These are phyloP conservation scores for Daldinia decipiens DNA, from an alignment of 495 filamentous ascomycete species.

Conservation along the genomic window DNA sequence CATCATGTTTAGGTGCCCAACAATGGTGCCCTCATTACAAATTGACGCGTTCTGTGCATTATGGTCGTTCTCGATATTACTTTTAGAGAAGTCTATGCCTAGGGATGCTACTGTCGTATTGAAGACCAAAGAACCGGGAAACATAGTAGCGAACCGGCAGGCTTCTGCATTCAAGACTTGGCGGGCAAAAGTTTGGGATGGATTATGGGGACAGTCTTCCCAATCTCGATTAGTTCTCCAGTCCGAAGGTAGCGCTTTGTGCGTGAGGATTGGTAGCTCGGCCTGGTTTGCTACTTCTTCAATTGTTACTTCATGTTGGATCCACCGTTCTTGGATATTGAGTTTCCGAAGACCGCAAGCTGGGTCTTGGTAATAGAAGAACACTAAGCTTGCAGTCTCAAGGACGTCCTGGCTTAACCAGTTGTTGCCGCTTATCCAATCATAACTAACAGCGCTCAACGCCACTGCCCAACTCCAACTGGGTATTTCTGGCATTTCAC, in stretches of 20 bases:
- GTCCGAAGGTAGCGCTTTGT: background rate
- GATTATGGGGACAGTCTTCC: background rate
- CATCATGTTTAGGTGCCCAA: background rate
- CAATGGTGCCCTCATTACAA: background rate
- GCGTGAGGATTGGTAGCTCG: background rate
- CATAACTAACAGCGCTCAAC: background rate
- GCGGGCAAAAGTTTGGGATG: background rate
- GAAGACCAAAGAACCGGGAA: background rate
- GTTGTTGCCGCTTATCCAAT: background rate
- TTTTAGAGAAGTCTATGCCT: background rate
- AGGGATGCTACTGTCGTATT: background rate
- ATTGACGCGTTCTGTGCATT: background rate
- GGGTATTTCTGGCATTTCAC: background rate
- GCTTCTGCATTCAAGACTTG: background rate
- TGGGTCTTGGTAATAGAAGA: background rate
- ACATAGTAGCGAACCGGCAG: background rate
- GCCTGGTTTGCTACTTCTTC: background rate
- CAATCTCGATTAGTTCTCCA: background rate
- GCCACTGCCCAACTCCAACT: background rate
- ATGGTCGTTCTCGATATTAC: background rate
- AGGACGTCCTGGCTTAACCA: background rate
- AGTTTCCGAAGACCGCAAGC: background rate
- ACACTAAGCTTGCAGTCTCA: background rate
- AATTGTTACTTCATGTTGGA: background rate
- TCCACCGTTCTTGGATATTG: background rate